A percentile compares a stretch with the other conserved stretches of the same genome.
Evolutionary conservation across 352 stramenopile species (phyloP).

Genomic region (Pelagophyceae sp.): DNA sequence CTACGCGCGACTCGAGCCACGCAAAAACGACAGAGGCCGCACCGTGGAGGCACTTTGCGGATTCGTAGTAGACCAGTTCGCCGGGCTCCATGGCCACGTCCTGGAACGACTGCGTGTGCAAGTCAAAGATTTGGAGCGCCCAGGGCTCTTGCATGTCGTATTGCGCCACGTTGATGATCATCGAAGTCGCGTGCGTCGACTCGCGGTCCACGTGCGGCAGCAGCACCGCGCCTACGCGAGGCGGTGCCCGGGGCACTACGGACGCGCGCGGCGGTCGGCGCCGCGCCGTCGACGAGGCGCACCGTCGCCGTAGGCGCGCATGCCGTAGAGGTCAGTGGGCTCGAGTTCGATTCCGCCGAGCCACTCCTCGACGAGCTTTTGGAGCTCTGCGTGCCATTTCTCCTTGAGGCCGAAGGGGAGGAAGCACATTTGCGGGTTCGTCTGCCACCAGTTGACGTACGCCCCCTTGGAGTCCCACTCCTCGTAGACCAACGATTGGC

Average conservation of each 20-base stretch:
- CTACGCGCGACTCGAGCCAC: too few species aligned
- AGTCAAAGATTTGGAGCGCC: conserved; percentile 54
- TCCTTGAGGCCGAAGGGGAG: not conserved
- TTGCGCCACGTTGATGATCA: conserved; percentile 1
- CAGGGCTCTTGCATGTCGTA: conserved; percentile 37
- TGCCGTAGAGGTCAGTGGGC: conserved; percentile 10
- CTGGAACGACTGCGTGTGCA: conserved; percentile 38
- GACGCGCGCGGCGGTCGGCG: too few species aligned
- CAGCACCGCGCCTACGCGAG: not conserved
- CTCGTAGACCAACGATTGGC: not conserved
- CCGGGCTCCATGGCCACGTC: conserved; percentile 45
- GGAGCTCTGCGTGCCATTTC: not conserved
- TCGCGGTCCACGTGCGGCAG: conserved; percentile 8
- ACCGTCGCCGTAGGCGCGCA: not conserved
- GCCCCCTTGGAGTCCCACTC: not conserved
- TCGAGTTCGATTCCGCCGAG: conserved; percentile 1
- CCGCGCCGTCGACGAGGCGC: too few species aligned
- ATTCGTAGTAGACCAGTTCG: conserved; percentile 56
- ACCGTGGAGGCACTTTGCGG: conserved; percentile 52
- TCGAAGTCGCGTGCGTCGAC: not conserved
- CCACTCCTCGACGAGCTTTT: not conserved
- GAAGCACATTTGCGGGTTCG: not conserved
- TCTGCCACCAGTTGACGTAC: conserved; percentile 4
- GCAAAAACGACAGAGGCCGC: too few species aligned
- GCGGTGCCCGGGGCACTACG: too few species aligned